phyloP scores from a whole-genome alignment of 352 stramenopile genomes.

The Globisporangium cystogenes region DNA sequence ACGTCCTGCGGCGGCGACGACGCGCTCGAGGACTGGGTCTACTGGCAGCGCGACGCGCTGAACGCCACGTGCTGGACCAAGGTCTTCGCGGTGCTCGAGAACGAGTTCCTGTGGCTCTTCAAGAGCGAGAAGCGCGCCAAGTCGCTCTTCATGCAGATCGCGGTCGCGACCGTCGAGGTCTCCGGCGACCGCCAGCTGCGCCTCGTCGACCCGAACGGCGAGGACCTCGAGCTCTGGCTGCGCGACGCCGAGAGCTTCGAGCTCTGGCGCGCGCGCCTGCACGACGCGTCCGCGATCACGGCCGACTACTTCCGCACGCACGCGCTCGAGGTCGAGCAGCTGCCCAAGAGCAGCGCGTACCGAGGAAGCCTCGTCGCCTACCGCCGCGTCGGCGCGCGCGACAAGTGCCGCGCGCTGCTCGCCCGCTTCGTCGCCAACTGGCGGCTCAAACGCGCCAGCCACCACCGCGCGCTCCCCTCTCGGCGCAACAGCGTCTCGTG shows the following conservation, averaged over 20 bases:
- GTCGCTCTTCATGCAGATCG: conserved; percentile 72
- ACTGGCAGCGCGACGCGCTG: conserved; percentile 72
- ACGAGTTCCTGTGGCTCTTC: conserved; percentile 81
- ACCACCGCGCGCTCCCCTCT: not conserved
- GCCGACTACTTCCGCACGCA: conserved; percentile 60
- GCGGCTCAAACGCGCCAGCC: conserved; percentile 17
- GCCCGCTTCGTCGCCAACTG: conserved; percentile 34
- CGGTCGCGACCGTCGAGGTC: conserved; percentile 58
- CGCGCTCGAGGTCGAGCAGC: conserved; percentile 41
- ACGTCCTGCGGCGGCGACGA: conserved; percentile 26
- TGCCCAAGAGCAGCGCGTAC: conserved; percentile 57
- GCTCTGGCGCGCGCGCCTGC: conserved; percentile 45
- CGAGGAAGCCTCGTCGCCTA: conserved; percentile 66
- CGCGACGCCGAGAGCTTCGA: conserved; percentile 44
- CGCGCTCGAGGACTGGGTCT: conserved; percentile 72
- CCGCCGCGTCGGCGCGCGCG: conserved; percentile 42
- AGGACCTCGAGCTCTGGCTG: conserved; percentile 73
- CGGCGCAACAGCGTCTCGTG: not conserved
- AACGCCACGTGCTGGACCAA: conserved; percentile 77
- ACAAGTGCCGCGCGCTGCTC: conserved; percentile 40
- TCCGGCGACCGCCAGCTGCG: conserved; percentile 60
- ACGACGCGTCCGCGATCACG: conserved; percentile 55
- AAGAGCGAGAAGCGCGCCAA: conserved; percentile 49
- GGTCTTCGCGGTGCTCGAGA: conserved; percentile 71
- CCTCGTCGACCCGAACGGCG: conserved; percentile 68